Base-by-base conservation (phyloP, 768 basidiomycete genomes). In the Ramaria rubella region DNA sequence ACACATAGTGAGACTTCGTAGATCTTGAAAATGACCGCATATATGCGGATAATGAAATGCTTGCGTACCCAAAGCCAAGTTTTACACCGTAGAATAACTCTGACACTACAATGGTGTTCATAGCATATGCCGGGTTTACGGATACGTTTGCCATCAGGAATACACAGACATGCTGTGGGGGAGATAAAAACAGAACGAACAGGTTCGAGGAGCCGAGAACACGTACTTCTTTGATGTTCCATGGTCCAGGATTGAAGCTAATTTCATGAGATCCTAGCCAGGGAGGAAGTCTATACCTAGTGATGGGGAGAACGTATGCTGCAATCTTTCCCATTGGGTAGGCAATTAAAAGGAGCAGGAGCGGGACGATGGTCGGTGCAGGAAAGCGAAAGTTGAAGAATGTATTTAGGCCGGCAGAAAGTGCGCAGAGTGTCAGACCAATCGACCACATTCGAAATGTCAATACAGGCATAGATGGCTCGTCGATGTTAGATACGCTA, bases 401-500 rank as follows among this genome's bases (percentile, higher is more conserved):
- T 2, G 67, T 69, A 60, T 77, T 77, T 58, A 72, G 48, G 3
- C 63, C 73, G 24, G 67, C 59, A 30, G 68, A 67, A 43, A 77
- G 6, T 54, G 70, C 58, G 45, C 63, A 62, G 58, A 78, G 71
- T 12, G 67, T 21, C 21, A 76, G 42, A 1, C 77, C 77, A 14
- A 78, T 60, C 21, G 68, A 21, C 71, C 72, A 73, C 21, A 68
- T 66, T 23, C 77, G 68, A 53, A 76, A 65, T 0, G 77, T 79
- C 27, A 77, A 64, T 34, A 69, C 73, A 17, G 77, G 77, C 75
- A 78, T 77, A 1, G 76, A 73, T 0, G 72, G 70, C 60, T 79
- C 77, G 63, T 79, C 77, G 21, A 74, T 69, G 58, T 79, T 78
- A 12, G 75, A 76, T 4, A 79, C 77, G 58, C 69, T 70, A 11